Base-by-base conservation (phyloP, 2,329 filamentous ascomycete genomes). In the Hortaea sp. region DNA sequence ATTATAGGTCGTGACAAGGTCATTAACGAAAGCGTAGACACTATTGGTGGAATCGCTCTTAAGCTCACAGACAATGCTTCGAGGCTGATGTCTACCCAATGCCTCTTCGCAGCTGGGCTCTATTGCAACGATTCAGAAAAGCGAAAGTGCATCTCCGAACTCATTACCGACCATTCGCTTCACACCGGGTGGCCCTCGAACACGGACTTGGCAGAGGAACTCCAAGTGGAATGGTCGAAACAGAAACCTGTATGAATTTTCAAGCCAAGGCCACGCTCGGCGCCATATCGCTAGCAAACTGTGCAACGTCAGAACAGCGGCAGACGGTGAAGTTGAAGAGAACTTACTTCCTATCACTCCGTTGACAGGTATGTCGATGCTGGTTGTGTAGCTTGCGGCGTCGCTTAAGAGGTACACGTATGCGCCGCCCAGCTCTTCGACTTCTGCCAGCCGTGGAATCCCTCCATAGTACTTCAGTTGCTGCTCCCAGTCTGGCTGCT, bases 381-480 rank as follows among this genome's bases (percentile, higher is more conserved):
- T 67, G 1, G 71, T 35, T 74, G 72, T 75, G 53, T 74, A 74
- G 31, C 63, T 69, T n/a, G 71, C 69, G 6, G 69, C 67, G 47
- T 78, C 75, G 46, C 67, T 72, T n/a, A 78, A 57, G 46, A 78
- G 57, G 51, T 78, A 78, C 4, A 78, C 73, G 52, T 78, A 78
- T 1, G 75, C 75, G 10, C 75, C 74, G 1, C 74, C 74, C 2
- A 79, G 60, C 59, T 79, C 75, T 51, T 74, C 68, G 0, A 72
- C 70, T 41, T 73, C 67, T 0, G 75, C 76, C 34, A 79, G 53
- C 29, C 75, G 63, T 7, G 74, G 74, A 66, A 79, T 77, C 3
- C 75, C 75, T 3, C 75, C 73, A 53, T 78, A 78, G 55, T 78
- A 77, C 60, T 76, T 71, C 64, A 78, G 69, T 63, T 78, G 73